A percentile compares a stretch with the other conserved stretches of the same genome.
Evolutionary conservation across 768 basidiomycete genomes (phyloP).

Genomic region (Macrolepiota fuliginosa): DNA sequence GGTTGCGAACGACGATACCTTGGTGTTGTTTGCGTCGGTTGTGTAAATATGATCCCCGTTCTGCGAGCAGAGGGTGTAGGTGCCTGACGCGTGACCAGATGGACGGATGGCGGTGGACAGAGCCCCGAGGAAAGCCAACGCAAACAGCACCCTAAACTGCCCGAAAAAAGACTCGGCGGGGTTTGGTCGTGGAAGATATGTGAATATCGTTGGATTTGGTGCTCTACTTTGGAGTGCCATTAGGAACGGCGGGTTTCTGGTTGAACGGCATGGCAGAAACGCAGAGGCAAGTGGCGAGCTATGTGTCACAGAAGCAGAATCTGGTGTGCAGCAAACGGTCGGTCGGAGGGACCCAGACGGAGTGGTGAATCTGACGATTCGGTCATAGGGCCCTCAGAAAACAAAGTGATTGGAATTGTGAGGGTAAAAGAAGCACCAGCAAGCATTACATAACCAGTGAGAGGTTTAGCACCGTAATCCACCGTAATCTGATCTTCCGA

Average conservation of each 20-base stretch:
- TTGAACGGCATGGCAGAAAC: not conserved
- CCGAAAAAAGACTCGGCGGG: not conserved
- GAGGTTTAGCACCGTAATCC: not conserved
- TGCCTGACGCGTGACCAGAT: not conserved
- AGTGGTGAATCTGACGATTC: not conserved
- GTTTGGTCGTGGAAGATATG: not conserved
- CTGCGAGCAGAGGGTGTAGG: slow-evolving; percentile 65
- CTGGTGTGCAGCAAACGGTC: not conserved
- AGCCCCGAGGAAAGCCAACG: not conserved
- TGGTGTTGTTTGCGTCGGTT: slow-evolving; percentile 52
- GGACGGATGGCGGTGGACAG: not conserved
- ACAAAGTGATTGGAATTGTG: not conserved
- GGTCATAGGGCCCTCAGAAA: not conserved
- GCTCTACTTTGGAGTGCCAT: not conserved
- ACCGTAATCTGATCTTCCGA: no score
- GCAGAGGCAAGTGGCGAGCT: not conserved
- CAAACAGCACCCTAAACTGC: not conserved
- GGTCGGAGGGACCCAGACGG: not conserved
- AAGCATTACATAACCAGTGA: not conserved
- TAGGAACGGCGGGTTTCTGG: not conserved
- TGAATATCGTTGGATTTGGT: not conserved
- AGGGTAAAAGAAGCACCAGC: not conserved
- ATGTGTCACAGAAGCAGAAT: not conserved
- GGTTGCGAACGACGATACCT: slow-evolving; percentile 54
- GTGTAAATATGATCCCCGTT: slow-evolving; percentile 57